phyloP scores from a whole-genome alignment of 306 rosid species.

The Nissolia schottii region DNA sequence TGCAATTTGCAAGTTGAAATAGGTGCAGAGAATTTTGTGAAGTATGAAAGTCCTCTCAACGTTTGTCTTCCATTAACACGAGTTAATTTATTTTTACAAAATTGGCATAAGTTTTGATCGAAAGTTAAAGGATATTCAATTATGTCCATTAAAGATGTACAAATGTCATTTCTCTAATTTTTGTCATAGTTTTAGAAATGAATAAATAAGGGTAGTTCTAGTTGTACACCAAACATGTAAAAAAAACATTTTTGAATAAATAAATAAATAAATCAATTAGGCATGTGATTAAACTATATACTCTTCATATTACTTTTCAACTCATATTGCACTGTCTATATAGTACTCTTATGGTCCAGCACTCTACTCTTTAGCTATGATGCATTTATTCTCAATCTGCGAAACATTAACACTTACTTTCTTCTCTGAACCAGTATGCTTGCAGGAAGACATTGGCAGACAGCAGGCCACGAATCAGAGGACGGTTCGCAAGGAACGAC shows the following conservation, averaged over 20 bases:
- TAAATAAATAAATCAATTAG: conserved; percentile 6
- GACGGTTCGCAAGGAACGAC: conserved; percentile 77
- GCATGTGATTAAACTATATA: background rate
- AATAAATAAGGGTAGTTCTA: no score
- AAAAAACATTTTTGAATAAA: no score
- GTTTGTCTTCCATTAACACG: no score
- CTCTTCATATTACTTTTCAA: background rate
- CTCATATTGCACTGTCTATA: background rate
- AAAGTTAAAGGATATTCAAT: no score
- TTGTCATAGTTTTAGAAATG: no score
- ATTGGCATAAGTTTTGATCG: no score
- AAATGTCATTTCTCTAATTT: no score
- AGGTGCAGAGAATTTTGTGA: background rate
- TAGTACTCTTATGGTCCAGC: background rate
- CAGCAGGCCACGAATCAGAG: conserved; percentile 84
- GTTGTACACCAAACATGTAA: no score
- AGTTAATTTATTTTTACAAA: no score
- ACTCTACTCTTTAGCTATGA: background rate
- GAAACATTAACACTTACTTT: background rate
- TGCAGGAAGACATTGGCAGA: conserved; percentile 97
- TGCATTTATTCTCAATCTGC: background rate
- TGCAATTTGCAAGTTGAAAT: background rate
- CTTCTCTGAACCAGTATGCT: conserved; percentile 54
- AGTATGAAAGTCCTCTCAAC: background rate
- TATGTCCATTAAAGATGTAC: no score